Percentiles rank a stretch among this genome's conserved stretches.
phyloP scores from a whole-genome alignment of 2,329 filamentous ascomycete species.

The Colletotrichum siamense region DNA sequence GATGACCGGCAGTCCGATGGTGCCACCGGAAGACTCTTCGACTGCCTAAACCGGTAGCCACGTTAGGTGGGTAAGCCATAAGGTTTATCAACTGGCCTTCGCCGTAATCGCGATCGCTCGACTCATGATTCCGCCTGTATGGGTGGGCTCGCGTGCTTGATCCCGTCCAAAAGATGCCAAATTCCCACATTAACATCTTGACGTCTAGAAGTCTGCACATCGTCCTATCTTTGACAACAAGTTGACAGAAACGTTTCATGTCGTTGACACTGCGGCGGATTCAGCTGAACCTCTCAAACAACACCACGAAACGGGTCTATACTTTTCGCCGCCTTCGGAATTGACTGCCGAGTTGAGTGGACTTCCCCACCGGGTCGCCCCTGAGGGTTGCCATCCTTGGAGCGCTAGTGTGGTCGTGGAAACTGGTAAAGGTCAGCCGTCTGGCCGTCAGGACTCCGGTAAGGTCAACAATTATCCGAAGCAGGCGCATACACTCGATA shows the following conservation, averaged over 20 bases:
- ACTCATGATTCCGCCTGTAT: neutral
- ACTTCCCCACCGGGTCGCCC: neutral
- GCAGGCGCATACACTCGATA: neutral
- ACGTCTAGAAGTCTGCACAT: neutral
- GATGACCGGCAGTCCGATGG: neutral
- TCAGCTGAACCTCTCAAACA: neutral
- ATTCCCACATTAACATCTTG: neutral
- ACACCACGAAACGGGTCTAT: neutral
- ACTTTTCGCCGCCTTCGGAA: neutral
- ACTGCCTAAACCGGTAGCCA: neutral
- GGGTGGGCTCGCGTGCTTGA: neutral
- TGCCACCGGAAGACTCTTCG: neutral
- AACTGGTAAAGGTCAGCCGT: neutral
- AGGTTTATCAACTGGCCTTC: neutral
- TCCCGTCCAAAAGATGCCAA: neutral
- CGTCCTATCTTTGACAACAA: neutral
- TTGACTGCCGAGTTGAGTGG: neutral
- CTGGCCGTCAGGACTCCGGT: neutral
- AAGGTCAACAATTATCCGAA: neutral
- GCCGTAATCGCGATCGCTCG: neutral
- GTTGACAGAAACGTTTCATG: neutral
- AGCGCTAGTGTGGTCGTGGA: neutral
- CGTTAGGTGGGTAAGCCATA: neutral
- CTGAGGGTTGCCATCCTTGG: neutral
- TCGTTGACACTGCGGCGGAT: neutral